Evolutionary conservation across 2,329 filamentous ascomycete species (phyloP).

Genomic region (Penicillium sp.): DNA sequence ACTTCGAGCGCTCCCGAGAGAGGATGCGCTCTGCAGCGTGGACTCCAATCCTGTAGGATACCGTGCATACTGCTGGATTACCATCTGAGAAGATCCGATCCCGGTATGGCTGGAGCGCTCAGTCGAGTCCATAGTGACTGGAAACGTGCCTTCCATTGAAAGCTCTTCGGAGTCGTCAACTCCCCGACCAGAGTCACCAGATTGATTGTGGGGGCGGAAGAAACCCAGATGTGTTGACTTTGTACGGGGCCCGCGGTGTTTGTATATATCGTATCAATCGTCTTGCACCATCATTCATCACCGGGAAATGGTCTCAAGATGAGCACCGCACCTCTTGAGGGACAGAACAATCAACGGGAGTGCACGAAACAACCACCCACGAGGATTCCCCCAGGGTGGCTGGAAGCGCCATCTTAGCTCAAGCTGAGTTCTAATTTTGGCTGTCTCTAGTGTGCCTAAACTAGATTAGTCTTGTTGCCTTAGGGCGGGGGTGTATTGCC

Average conservation of each 20-base stretch:
- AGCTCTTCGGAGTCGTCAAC: background rate
- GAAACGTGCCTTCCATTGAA: slow-evolving; percentile 37
- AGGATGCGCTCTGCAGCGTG: slow-evolving; percentile 40
- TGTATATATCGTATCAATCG: slow-evolving; percentile 5
- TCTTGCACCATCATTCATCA: slow-evolving; percentile 7
- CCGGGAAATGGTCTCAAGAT: background rate
- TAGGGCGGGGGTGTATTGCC: slow-evolving; percentile 28
- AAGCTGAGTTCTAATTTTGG: slow-evolving; percentile 39
- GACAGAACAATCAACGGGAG: background rate
- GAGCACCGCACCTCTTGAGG: background rate
- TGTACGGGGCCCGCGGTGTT: slow-evolving; percentile 8
- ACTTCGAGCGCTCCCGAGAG: slow-evolving; percentile 37
- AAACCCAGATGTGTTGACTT: slow-evolving; percentile 7
- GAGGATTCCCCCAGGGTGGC: slow-evolving; percentile 25
- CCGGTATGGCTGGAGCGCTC: slow-evolving; percentile 30
- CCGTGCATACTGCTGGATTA: slow-evolving; percentile 43
- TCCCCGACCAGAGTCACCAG: slow-evolving; percentile 1
- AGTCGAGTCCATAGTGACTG: slow-evolving; percentile 29
- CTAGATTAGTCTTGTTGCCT: slow-evolving; percentile 27
- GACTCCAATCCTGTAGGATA: slow-evolving; percentile 39
- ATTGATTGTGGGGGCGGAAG: background rate
- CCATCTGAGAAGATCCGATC: slow-evolving; percentile 29
- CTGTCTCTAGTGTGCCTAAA: slow-evolving; percentile 24
- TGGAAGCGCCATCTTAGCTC: slow-evolving; percentile 28
- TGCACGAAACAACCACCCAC: slow-evolving; percentile 14